phyloP scores from a whole-genome alignment of 2,329 filamentous ascomycete genomes.

The Botrytis squamosa region DNA sequence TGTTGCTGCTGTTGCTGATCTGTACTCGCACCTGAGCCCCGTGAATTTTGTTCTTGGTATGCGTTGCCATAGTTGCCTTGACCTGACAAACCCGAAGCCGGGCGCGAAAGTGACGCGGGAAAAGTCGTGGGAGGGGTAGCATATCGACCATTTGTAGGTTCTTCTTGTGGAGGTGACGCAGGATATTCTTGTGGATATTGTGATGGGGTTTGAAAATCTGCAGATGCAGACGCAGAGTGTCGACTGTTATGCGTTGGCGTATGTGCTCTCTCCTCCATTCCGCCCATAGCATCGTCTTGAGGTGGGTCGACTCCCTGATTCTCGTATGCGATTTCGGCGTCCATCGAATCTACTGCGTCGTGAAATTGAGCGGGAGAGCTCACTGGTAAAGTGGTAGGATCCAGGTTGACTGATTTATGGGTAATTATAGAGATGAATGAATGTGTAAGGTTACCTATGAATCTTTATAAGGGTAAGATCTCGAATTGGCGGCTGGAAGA shows the following conservation, averaged over 20 bases:
- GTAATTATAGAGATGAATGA: slow-evolving; percentile 4
- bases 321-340: slow-evolving; percentile 50
- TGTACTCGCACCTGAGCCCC: slow-evolving; percentile 31
- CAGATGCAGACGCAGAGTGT: slow-evolving; percentile 39
- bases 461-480: slow-evolving; percentile 22
- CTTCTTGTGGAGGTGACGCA: slow-evolving; percentile 34
- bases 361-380: slow-evolving; percentile 54
- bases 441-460: slow-evolving; percentile 15
- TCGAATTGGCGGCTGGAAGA: slow-evolving; percentile 20
- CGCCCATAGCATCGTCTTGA: slow-evolving; percentile 36
- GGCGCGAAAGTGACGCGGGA: slow-evolving; percentile 38
- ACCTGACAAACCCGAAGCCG: slow-evolving; percentile 38
- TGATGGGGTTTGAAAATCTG: slow-evolving; percentile 37
- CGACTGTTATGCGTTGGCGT: slow-evolving; percentile 36
- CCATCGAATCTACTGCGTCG: slow-evolving; percentile 50
- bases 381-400: slow-evolving; percentile 50
- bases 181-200: slow-evolving; percentile 34
- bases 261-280: slow-evolving; percentile 36
- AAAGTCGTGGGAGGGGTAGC: slow-evolving; percentile 39
- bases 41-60: slow-evolving; percentile 39
- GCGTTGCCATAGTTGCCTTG: slow-evolving; percentile 36
- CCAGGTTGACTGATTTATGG: slow-evolving; percentile 45
- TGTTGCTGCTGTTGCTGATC: slow-evolving; percentile 22
- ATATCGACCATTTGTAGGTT: slow-evolving; percentile 35
- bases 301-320: slow-evolving; percentile 31